Base-by-base conservation (phyloP, 805 yeast genomes). In the Kluyveromyces aestuarii region DNA sequence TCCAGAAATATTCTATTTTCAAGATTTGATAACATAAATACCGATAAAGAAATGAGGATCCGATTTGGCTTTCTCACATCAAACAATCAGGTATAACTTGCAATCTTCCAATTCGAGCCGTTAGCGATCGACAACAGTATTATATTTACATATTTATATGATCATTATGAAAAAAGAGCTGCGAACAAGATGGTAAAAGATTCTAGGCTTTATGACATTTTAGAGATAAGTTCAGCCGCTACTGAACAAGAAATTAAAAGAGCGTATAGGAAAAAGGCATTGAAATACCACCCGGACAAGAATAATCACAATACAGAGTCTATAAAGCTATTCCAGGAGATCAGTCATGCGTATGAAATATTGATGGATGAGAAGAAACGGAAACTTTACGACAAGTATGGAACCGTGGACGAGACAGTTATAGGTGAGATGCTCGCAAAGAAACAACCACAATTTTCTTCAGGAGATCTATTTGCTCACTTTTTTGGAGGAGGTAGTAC, bases 291-390 rank as follows among this genome's bases (percentile, higher is more conserved):
- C 59, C 90, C 90, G 1, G 90, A 83, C 59, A 77, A 79, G 55
- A 77, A 78, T 18, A 69, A 70, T 49, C 76, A 72, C 52, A 64
- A 76, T 16, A 76, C 75, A 7, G 72, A 67, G 27, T 69, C 76
- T 37, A 77, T 79, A 4, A 74, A 72, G 50, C 68, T 65, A 51
- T 86, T 84, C 66, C 81, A 81, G 64, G 77, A 75, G 47, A 72
- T 84, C 39, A 77, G 82, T 2, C 72, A 74, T 43, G 90, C 91
- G 0, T 86, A 86, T 61, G 84, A 83, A 52, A 69, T 79, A 6
- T 67, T 86, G 35, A 68, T 72, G 37, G 79, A 82, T 59, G 60
- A 63, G 1, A 61, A 63, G 2, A 68, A 71, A 47, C 67, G 84
- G 40, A 50, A 58, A 7, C 58, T 75, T 9, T 83, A 82, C 59